These are phyloP conservation scores for Phanerochaete sordida DNA, from an alignment of 768 basidiomycete genomes.

Conservation along the genomic window DNA sequence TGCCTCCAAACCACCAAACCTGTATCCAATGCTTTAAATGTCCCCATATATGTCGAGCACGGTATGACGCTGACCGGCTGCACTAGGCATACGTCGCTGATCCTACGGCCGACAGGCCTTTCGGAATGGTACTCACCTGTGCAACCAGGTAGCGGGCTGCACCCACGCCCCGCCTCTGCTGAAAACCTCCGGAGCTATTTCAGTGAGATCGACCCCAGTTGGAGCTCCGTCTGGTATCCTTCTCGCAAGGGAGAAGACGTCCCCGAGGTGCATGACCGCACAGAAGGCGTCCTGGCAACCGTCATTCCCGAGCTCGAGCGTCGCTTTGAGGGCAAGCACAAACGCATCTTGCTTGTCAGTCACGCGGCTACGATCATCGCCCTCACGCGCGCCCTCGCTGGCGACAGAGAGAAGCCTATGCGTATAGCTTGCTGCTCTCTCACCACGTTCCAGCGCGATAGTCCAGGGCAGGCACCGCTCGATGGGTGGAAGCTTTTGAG, in stretches of 20 bases:
- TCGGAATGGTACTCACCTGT: conserved; percentile 82
- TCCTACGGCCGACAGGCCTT: conserved; percentile 40
- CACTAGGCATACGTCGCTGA: neutral
- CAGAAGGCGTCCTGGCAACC: conserved; percentile 43
- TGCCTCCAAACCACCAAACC: conserved; percentile 80
- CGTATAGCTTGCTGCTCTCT: conserved; percentile 77
- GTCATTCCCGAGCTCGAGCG: conserved; percentile 52
- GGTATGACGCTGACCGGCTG: conserved; percentile 37
- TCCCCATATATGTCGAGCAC: conserved; percentile 79
- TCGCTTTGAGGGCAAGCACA: conserved; percentile 40
- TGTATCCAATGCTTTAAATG: conserved; percentile 49
- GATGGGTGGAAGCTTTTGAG: conserved; percentile 45
- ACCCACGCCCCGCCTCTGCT: conserved; percentile 68
- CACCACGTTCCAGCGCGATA: conserved; percentile 46
- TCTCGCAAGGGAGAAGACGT: conserved; percentile 73
- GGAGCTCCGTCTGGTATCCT: conserved; percentile 65
- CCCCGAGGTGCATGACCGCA: conserved; percentile 57
- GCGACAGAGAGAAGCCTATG: conserved; percentile 47
- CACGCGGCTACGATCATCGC: conserved; percentile 77
- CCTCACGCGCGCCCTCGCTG: conserved; percentile 55
- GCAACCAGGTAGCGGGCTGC: conserved; percentile 60
- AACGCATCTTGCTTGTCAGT: conserved; percentile 57
- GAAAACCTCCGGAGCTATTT: conserved; percentile 50
- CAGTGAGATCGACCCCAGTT: conserved; percentile 57
- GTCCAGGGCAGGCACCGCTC: conserved; percentile 23